Conservation (phyloP, 73 alveolate genomes). For the Stentor roeselii region DNA sequence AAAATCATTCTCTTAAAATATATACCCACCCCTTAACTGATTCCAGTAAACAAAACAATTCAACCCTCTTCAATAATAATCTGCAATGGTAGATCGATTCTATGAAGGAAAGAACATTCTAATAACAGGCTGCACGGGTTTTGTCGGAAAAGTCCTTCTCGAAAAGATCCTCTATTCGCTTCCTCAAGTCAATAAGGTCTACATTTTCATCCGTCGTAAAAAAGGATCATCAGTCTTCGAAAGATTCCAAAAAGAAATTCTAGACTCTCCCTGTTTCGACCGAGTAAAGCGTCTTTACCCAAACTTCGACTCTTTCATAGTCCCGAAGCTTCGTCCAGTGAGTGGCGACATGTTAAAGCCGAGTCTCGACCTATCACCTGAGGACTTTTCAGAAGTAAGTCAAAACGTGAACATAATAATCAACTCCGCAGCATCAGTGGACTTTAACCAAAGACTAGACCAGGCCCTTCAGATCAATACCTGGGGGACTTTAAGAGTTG, state of each 20-base stretch:
- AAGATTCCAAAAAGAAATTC: conserved; percentile 66
- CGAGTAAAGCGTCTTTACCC: conserved; percentile 48
- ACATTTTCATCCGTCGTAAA: conserved; percentile 55
- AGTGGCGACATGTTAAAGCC: conserved; percentile 41
- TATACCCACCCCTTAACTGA: too few species aligned
- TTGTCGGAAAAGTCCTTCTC: conserved; percentile 78
- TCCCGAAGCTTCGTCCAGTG: conserved; percentile 49
- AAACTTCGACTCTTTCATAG: conserved; percentile 42
- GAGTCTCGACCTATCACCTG: conserved; percentile 48
- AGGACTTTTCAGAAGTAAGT: conserved; percentile 37
- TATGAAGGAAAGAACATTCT: conserved; percentile 48
- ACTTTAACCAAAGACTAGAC: conserved; percentile 66
- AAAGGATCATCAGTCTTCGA: conserved; percentile 54
- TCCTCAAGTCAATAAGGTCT: conserved; percentile 51
- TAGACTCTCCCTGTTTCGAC: conserved; percentile 65
- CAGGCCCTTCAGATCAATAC: conserved; percentile 62
- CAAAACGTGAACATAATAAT: conserved; percentile 55
- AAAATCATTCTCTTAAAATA: too few species aligned
- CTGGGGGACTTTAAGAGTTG: conserved; percentile 58
- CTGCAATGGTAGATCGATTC: conserved; percentile 21
- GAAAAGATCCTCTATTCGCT: conserved; percentile 64
- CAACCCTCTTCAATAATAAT: too few species aligned
- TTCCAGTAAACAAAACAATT: too few species aligned
- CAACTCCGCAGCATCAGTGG: conserved; percentile 74
- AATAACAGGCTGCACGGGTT: conserved; percentile 77